Evolutionary conservation across 202 grass and related monocot genomes (phyloP).

Genomic region (Zizania palustris): DNA sequence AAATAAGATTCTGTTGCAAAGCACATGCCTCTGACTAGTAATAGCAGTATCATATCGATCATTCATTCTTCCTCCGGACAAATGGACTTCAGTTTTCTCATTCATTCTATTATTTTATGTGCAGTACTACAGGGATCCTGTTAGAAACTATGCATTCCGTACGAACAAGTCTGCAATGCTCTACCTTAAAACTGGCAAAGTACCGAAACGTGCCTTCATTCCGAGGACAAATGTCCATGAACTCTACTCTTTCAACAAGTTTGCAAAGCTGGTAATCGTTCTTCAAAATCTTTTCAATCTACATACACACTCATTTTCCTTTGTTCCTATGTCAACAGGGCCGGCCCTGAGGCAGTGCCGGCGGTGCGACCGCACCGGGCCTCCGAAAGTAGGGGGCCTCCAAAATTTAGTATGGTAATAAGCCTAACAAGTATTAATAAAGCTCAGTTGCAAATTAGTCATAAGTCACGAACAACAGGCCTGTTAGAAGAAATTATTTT

Average conservation of each 20-base stretch:
- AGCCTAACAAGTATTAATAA: too few relatives aligned
- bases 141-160: constrained; percentile 42
- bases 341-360: too few relatives aligned
- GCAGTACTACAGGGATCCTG: constrained; percentile 58
- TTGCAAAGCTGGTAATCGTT: constrained; percentile 48
- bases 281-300: neutral
- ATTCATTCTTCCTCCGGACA: neutral
- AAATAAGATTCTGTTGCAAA: too few relatives aligned
- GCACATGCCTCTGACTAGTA: too few relatives aligned
- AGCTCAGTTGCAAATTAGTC: too few relatives aligned
- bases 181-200: constrained; percentile 48
- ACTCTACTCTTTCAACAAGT: constrained; percentile 51
- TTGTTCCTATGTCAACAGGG: neutral
- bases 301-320: neutral
- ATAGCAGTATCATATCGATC: neutral
- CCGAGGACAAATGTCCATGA: constrained; percentile 47
- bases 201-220: constrained; percentile 43
- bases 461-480: too few relatives aligned
- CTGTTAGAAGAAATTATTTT: too few relatives aligned
- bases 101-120: constrained; percentile 1
- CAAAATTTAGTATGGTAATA: too few relatives aligned
- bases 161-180: constrained; percentile 39
- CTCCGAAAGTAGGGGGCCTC: too few relatives aligned
- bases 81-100: neutral
- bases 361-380: too few relatives aligned